Percentiles rank a stretch among this genome's conserved stretches.
These are phyloP conservation scores for Phytophthora parvispora DNA, from an alignment of 352 stramenopile genomes.

Conservation along the genomic window DNA sequence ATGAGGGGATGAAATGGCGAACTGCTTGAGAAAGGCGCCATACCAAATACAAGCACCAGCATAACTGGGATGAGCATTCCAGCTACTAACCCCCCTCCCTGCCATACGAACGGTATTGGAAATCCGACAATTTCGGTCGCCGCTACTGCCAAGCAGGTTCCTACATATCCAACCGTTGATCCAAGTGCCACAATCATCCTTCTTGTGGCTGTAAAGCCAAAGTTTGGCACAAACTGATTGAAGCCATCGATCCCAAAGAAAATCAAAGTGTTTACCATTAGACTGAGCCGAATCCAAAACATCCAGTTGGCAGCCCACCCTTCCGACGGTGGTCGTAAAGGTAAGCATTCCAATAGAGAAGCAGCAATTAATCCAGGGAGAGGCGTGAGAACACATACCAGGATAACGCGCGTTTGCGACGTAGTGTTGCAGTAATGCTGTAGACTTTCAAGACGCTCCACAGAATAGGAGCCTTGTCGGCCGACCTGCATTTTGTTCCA, in stretches of 20 bases:
- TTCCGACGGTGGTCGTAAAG: background rate
- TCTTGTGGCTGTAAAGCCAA: background rate
- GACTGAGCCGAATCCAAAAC: background rate
- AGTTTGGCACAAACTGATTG: background rate
- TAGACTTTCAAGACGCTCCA: background rate
- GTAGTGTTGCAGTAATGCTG: slow-evolving; percentile 3
- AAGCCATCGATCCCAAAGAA: background rate
- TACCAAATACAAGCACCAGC: background rate
- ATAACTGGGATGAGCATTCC: background rate
- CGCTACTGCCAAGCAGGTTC: background rate
- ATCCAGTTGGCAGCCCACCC: background rate
- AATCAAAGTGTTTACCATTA: background rate
- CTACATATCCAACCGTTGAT: background rate
- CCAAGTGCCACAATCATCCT: background rate
- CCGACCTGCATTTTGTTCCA: slow-evolving; percentile 7
- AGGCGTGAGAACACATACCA: background rate
- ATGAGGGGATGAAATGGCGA: background rate
- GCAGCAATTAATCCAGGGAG: background rate
- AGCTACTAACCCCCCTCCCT: background rate
- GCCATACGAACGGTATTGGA: background rate
- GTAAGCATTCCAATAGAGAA: background rate
- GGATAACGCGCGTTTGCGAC: background rate
- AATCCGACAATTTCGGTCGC: background rate
- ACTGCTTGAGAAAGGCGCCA: background rate
- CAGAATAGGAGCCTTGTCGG: slow-evolving; percentile 1